A percentile compares a stretch with the other conserved stretches of the same genome.
Conservation (phyloP, 2,329 filamentous ascomycete species). For the Setomelanomma holmii region DNA sequence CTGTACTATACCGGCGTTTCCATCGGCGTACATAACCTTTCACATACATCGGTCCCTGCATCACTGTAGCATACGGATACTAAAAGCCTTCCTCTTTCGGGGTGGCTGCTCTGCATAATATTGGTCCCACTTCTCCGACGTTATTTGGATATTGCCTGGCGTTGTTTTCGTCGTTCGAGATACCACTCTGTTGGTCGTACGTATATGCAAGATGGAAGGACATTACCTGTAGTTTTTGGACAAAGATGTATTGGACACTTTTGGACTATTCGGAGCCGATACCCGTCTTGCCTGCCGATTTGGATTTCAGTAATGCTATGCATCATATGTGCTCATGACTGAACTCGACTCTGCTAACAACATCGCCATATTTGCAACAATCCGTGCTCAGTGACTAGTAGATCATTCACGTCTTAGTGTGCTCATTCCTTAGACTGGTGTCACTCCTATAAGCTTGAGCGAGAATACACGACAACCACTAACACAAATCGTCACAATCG, state of each 20-base stretch:
- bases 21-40: conserved; percentile 13
- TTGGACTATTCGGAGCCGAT: no score
- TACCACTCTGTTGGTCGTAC: conserved; percentile 27
- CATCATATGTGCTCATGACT: no score
- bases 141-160: conserved; percentile 1
- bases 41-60: conserved; percentile 1
- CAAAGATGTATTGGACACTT: not conserved
- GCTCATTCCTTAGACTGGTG: no score
- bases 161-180: conserved; percentile 11
- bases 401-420: no score
- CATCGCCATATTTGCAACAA: no score
- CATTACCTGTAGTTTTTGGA: not conserved
- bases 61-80: conserved; percentile 17
- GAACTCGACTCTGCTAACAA: no score
- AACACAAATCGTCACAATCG: no score
- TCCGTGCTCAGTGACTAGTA: no score
- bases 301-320: no score
- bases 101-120: conserved; percentile 17
- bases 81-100: conserved; percentile 9
- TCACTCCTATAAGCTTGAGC: no score
- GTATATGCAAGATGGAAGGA: not conserved
- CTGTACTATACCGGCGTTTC: conserved; percentile 24
- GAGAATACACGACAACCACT: no score
- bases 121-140: conserved; percentile 1
- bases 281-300: no score